These are phyloP conservation scores for Poterioochromonas sp. DNA, from an alignment of 352 stramenopile species.

Conservation along the genomic window DNA sequence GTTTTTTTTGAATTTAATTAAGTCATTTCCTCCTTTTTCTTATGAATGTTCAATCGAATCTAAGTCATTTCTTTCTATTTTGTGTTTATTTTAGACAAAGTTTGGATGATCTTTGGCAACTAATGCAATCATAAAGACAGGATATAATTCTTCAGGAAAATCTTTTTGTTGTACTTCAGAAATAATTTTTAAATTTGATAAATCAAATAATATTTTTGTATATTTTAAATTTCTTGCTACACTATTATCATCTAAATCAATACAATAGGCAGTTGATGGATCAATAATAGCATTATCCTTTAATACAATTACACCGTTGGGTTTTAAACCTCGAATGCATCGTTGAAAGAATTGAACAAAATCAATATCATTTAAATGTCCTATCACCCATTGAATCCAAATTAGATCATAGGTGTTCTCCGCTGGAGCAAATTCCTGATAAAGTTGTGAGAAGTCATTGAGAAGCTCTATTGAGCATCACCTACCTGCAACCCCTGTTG, in stretches of 20 bases:
- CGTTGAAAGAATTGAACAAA: constrained; percentile 78
- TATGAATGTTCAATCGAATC: too few relatives aligned
- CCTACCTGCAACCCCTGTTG: background rate
- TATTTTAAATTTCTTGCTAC: constrained; percentile 71
- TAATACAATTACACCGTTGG: constrained; percentile 60
- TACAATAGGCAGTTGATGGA: constrained; percentile 59
- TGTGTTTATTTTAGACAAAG: too few relatives aligned
- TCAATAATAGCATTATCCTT: constrained; percentile 79
- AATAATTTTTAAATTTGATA: constrained; percentile 74
- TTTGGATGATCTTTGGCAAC: too few relatives aligned
- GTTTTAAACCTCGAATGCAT: constrained; percentile 56
- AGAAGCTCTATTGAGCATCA: too few relatives aligned
- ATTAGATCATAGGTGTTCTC: constrained; percentile 78
- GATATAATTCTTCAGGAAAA: constrained; percentile 87
- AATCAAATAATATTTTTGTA: constrained; percentile 78
- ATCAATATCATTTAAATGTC: constrained; percentile 86
- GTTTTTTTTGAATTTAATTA: too few relatives aligned
- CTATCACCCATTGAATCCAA: constrained; percentile 92
- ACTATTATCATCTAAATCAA: constrained; percentile 85
- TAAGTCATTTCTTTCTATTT: too few relatives aligned
- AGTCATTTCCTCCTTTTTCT: too few relatives aligned
- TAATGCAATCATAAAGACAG: constrained; percentile 78
- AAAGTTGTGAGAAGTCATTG: background rate
- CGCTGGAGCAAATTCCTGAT: constrained; percentile 62
- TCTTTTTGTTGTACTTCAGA: constrained; percentile 66